Percentiles rank a stretch among this genome's conserved stretches.
These are phyloP conservation scores for Saccharomycopsis schoenii DNA, from an alignment of 805 yeast genomes.

Conservation along the genomic window DNA sequence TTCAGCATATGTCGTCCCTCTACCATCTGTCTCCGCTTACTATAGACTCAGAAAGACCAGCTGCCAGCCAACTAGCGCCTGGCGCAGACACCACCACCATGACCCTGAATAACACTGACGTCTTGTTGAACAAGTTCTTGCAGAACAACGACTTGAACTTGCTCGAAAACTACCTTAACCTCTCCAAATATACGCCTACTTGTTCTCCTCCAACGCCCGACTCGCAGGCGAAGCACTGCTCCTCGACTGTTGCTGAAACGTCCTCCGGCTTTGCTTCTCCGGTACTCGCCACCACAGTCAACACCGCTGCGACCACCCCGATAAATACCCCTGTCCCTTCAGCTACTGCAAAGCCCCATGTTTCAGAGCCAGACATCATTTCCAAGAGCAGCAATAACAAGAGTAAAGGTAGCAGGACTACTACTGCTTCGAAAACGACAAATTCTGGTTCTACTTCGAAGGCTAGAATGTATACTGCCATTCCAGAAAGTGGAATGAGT, in stretches of 20 bases:
- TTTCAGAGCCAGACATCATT: not conserved
- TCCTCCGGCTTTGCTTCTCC: not conserved
- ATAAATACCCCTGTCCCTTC: not conserved
- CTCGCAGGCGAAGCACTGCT: not conserved
- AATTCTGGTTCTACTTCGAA: too few relatives aligned
- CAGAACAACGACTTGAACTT: constrained; percentile 16
- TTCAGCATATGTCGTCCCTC: not conserved
- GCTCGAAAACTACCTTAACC: constrained; percentile 15
- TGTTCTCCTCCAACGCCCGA: not conserved
- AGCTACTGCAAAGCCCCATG: not conserved
- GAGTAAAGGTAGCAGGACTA: not conserved
- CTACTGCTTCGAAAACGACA: not conserved
- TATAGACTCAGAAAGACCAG: not conserved
- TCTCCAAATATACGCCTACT: not conserved
- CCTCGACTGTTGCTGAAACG: not conserved
- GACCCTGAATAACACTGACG: constrained; percentile 1
- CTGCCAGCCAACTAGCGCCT: not conserved
- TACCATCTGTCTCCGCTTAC: not conserved
- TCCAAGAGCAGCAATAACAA: not conserved
- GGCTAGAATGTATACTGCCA: too few relatives aligned
- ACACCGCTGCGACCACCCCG: not conserved
- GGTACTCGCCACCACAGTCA: not conserved
- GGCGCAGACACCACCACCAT: not conserved
- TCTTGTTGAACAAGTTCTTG: constrained; percentile 15
- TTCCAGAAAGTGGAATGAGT: too few relatives aligned